Evolutionary conservation across 805 yeast genomes (phyloP).

Genomic region (Candida broadrunensis): DNA sequence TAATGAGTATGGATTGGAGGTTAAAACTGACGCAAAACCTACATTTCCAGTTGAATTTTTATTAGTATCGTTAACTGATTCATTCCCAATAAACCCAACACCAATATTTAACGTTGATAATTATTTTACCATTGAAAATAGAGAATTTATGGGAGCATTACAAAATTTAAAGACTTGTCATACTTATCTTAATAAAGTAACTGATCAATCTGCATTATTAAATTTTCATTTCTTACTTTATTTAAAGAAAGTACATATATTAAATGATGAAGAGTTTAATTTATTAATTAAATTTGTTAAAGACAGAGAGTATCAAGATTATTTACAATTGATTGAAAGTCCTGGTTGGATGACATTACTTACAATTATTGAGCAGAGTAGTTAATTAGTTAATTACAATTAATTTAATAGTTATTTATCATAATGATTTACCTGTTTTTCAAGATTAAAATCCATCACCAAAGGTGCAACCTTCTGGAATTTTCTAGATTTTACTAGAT

Average conservation of each 20-base stretch:
- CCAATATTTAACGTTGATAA: constrained; percentile 44
- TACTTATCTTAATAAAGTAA: constrained; percentile 43
- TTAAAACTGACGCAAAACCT: constrained; percentile 86
- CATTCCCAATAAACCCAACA: constrained; percentile 69
- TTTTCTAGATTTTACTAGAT: neutral
- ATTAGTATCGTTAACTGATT: constrained; percentile 85
- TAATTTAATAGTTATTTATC: no score
- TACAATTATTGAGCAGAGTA: constrained; percentile 44
- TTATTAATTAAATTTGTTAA: constrained; percentile 48
- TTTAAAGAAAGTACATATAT: constrained; percentile 52
- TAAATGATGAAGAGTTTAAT: constrained; percentile 53
- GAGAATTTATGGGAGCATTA: constrained; percentile 70
- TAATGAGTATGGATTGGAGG: constrained; percentile 85
- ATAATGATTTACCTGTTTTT: no score
- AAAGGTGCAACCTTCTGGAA: no score
- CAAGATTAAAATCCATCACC: no score
- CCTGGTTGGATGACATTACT: constrained; percentile 84
- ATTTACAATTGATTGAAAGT: constrained; percentile 51
- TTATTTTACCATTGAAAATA: constrained; percentile 75
- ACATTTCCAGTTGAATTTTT: constrained; percentile 91
- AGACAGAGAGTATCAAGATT: constrained; percentile 40
- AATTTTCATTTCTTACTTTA: constrained; percentile 78
- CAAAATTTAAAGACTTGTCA: constrained; percentile 63
- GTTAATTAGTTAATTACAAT: constrained; percentile 3
- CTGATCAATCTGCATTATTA: constrained; percentile 35